These are phyloP conservation scores for Phytopythium kandeliae DNA, from an alignment of 352 stramenopile species.

Conservation along the genomic window DNA sequence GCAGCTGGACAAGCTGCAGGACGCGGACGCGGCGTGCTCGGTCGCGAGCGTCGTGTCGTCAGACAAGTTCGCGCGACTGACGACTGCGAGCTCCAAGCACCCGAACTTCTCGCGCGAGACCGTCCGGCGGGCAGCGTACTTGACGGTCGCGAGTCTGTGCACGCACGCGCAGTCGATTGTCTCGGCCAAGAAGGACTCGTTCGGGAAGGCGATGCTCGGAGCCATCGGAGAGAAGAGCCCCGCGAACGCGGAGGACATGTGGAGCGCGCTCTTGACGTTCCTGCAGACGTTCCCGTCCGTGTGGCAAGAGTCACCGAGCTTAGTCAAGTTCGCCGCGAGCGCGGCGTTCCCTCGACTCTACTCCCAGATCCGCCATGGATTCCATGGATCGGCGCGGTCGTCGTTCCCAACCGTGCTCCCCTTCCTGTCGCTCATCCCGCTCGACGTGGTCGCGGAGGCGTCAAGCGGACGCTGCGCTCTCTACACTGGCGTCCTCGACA, in stretches of 20 bases:
- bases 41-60: conserved; percentile 49
- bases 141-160: conserved; percentile 47
- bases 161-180: conserved; percentile 35
- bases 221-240: conserved; percentile 64
- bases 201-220: conserved; percentile 67
- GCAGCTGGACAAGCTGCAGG: conserved; percentile 32
- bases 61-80: conserved; percentile 53
- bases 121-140: conserved; percentile 64
- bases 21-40: conserved; percentile 24
- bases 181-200: conserved; percentile 38
- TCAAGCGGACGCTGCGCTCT: conserved; percentile 32
- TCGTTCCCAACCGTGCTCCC: conserved; percentile 71
- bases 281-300: conserved; percentile 44
- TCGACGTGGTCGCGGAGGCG: conserved; percentile 43
- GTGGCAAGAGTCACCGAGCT: conserved; percentile 31
- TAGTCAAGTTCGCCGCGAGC: conserved; percentile 57
- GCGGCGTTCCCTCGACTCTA: conserved; percentile 63
- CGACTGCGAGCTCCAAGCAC: conserved; percentile 63
- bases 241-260: conserved; percentile 64
- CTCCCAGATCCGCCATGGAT: conserved; percentile 69
- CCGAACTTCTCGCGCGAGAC: conserved; percentile 64
- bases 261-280: conserved; percentile 71
- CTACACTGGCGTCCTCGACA: conserved; percentile 60
- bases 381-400: conserved; percentile 58
- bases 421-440: conserved; percentile 66